Base-by-base conservation (phyloP, 257 asterid genomes). In the Nicotiana tabacum region DNA sequence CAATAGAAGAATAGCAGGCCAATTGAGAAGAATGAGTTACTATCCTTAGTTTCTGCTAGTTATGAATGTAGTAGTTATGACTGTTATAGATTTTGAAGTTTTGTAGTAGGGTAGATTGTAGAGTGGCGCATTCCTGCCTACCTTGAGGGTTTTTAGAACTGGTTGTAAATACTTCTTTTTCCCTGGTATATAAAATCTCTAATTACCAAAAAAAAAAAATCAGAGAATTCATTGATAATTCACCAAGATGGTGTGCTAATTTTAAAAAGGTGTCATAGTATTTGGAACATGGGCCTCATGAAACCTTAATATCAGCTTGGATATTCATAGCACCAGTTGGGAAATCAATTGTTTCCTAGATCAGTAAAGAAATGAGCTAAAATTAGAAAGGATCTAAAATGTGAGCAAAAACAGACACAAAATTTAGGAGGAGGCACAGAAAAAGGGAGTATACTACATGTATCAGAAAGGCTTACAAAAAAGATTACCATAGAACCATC, bases 401-500 rank as follows among this genome's bases (percentile, higher is more conserved):
- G 6, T 51, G 80, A 27, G 51, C 9, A 51, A 35, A 51, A 76
- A 51, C 9, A 27, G 51, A 27, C 16, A 1, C 43, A 76, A 48
- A 74, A 48, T 27, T 15, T 27, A 4, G 64, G 9, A 27, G 62
- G 62, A 8, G 17, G 27, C 46, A 76, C 10, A 8, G 80, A 51
- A 48, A 51, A 67, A 17, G 11, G 43, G 4, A 24, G 15, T 46
- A 51, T 6, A 27, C 9, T 51, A 74, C 37, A 24, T 24, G 24
- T 46, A 12, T 12, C 3, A 72, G 21, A 70, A 16, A 46, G 48
- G 12, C 61, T 43, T 13, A 27, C 24, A 48, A 74, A 27, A 27
- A 74, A 74, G 24, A 74, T 74, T 74, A 76, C 80, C 80, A 27
- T 48, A 76, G 5, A 76, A 51, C 16, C 46, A 51, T 76, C 80